Conservation (phyloP, 805 yeast genomes). For the Candida vartiovaarae region DNA sequence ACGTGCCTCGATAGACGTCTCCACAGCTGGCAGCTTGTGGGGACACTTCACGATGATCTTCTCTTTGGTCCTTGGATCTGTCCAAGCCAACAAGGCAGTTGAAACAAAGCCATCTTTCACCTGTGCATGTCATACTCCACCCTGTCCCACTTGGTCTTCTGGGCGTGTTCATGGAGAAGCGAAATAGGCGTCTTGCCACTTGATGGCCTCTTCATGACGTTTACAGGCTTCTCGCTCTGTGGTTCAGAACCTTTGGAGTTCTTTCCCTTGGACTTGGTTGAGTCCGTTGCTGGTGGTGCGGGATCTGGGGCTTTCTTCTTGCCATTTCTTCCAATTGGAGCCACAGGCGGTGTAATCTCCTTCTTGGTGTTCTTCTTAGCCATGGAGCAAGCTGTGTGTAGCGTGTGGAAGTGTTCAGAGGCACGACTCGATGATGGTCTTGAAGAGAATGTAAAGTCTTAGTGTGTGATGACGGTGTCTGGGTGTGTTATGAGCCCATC, state of each 20-base stretch:
- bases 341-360: background rate
- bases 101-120: constrained; percentile 56
- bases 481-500: too few relatives aligned
- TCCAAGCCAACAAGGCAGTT: constrained; percentile 56
- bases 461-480: too few relatives aligned
- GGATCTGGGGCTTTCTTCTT: constrained; percentile 6
- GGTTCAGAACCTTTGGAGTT: constrained; percentile 2
- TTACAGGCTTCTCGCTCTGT: constrained; percentile 6
- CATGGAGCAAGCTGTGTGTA: constrained; percentile 3
- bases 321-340: background rate
- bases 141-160: constrained; percentile 82
- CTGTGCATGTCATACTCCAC: constrained; percentile 69
- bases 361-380: constrained; percentile 9
- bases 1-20: constrained; percentile 83
- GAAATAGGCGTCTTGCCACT: constrained; percentile 85
- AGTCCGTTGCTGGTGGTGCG: constrained; percentile 6
- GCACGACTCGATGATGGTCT: too few relatives aligned
- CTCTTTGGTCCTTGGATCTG: constrained; percentile 78
- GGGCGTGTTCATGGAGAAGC: constrained; percentile 78
- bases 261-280: constrained; percentile 11
- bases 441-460: too few relatives aligned
- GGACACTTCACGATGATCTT: constrained; percentile 47
- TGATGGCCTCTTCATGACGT: constrained; percentile 19
- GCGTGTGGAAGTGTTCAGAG: too few relatives aligned
- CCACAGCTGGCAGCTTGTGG: constrained; percentile 54